These are phyloP conservation scores for Thymus mandschuricus DNA, from an alignment of 257 asterid species.

Conservation along the genomic window DNA sequence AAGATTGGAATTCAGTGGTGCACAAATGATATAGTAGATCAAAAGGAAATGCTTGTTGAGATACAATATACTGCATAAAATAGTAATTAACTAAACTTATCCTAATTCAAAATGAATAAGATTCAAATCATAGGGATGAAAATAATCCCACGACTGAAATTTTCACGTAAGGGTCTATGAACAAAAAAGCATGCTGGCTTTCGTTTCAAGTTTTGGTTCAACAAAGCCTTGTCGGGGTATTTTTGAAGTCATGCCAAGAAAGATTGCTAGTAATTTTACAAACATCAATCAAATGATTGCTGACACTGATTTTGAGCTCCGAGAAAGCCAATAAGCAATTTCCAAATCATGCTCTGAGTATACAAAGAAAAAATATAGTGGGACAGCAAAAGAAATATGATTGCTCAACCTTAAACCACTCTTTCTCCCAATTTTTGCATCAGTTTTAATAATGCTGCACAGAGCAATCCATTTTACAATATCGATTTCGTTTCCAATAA, in stretches of 20 bases:
- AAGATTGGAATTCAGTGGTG: background rate
- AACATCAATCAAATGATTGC: background rate
- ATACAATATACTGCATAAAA: background rate
- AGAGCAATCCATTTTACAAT: background rate
- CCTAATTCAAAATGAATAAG: background rate
- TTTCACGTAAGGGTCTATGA: background rate
- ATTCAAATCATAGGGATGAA: background rate
- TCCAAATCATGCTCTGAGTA: background rate
- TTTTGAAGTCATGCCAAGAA: background rate
- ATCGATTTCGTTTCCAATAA: background rate
- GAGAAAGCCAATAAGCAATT: background rate
- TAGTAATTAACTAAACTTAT: background rate
- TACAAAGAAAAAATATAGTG: background rate
- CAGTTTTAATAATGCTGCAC: background rate
- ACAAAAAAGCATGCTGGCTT: background rate
- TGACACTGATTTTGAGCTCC: background rate
- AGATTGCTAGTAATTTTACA: background rate
- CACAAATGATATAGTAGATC: background rate
- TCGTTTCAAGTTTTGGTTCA: slow-evolving; percentile 3
- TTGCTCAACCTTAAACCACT: background rate
- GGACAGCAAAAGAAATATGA: background rate
- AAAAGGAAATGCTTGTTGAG: background rate
- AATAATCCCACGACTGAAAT: background rate
- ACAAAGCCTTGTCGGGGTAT: background rate
- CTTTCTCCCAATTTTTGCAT: background rate